Percentiles rank a stretch among this genome's conserved stretches.
Evolutionary conservation across 2,329 filamentous ascomycete genomes (phyloP).

Genomic region (Xylariaceae sp.): DNA sequence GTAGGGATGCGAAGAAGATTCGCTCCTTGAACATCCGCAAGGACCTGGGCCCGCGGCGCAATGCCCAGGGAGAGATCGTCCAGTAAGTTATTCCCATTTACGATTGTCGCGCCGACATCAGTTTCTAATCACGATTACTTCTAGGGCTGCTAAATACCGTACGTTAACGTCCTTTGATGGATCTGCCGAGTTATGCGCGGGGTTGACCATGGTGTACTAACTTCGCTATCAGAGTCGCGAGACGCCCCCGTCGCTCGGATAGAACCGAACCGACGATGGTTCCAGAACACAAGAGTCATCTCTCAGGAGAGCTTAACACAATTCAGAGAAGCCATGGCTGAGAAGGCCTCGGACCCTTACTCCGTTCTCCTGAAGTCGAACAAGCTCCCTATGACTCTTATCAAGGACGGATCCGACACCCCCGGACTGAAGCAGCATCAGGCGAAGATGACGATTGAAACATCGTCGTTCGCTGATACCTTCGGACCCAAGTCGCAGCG

Average conservation of each 20-base stretch:
- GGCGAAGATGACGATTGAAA: conserved; percentile 90
- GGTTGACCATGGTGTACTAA: background rate
- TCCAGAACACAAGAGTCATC: conserved; percentile 86
- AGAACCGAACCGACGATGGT: conserved; percentile 97
- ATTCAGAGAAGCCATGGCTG: conserved; percentile 88
- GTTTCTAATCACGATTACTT: conserved; percentile 1
- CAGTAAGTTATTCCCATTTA: conserved; percentile 38
- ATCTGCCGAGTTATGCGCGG: background rate
- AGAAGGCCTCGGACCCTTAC: conserved; percentile 85
- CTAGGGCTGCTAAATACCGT: conserved; percentile 64
- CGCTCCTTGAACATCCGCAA: conserved; percentile 88
- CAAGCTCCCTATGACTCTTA: conserved; percentile 93
- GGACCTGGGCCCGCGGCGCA: conserved; percentile 75
- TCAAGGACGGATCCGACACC: conserved; percentile 69
- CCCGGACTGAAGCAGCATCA: conserved; percentile 89
- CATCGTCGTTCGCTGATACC: conserved; percentile 76
- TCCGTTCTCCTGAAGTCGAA: conserved; percentile 94
- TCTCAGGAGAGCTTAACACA: conserved; percentile 80
- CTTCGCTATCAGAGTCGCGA: conserved; percentile 50
- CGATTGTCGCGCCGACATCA: too few relatives aligned
- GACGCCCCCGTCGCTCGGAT: conserved; percentile 79
- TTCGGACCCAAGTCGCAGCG: conserved; percentile 92
- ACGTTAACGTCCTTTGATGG: conserved; percentile 2
- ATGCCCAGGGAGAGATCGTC: conserved; percentile 76
- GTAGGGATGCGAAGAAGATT: conserved; percentile 67